Evolutionary conservation across 2,329 filamentous ascomycete species (phyloP).

Genomic region (Trichophyton equinum): DNA sequence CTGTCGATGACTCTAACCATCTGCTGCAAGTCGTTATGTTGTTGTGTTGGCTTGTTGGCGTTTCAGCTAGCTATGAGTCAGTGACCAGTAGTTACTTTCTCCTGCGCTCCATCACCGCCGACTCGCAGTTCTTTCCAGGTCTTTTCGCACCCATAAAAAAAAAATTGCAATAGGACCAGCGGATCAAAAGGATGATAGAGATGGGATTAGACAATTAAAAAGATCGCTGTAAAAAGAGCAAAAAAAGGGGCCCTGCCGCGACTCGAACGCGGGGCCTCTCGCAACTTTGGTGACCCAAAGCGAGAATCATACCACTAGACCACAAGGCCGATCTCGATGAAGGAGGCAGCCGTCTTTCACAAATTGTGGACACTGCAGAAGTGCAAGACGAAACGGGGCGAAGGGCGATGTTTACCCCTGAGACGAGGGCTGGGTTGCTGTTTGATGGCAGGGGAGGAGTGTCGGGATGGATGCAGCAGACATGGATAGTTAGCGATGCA

Average conservation of each 20-base stretch:
- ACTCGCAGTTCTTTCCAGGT: neutral
- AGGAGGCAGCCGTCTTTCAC: neutral
- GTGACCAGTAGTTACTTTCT: neutral
- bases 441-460: no score
- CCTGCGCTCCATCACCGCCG: neutral
- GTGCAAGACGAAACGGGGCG: no score
- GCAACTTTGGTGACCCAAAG: constrained; percentile 41
- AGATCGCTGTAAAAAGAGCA: neutral
- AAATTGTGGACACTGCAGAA: no score
- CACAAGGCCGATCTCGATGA: constrained; percentile 23
- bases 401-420: no score
- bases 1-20: neutral
- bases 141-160: neutral
- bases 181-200: neutral
- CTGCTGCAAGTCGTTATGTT: no score
- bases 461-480: no score
- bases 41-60: neutral
- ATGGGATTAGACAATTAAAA: no score
- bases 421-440: no score
- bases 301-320: constrained; percentile 61
- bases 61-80: neutral
- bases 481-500: no score
- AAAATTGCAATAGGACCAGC: neutral
- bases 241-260: constrained; percentile 7
- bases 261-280: constrained; percentile 7